phyloP scores from a whole-genome alignment of 495 filamentous ascomycete species.

The Usnea hakonensis region DNA sequence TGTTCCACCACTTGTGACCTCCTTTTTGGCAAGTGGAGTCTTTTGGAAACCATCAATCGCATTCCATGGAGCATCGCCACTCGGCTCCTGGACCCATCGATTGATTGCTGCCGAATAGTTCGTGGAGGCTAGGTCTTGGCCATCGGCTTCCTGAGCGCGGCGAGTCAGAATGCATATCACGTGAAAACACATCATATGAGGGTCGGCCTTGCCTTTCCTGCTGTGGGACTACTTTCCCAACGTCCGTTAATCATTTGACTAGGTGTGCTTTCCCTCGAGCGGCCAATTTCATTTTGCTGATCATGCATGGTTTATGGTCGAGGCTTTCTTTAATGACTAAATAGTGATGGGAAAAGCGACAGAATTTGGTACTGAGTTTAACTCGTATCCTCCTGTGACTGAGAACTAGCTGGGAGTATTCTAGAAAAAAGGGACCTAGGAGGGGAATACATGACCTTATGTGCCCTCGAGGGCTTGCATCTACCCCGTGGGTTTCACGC shows the following conservation, averaged over 20 bases:
- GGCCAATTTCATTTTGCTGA: background rate
- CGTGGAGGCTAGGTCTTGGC: no score
- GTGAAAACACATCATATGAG: background rate
- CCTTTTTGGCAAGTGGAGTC: background rate
- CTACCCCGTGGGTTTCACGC: background rate
- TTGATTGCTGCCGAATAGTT: background rate
- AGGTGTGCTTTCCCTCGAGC: background rate
- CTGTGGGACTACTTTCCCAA: background rate
- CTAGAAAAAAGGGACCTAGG: background rate
- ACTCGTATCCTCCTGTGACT: background rate
- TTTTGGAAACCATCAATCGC: background rate
- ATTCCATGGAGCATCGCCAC: background rate
- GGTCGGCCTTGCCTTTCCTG: background rate
- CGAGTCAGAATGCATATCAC: background rate
- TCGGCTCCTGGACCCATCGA: background rate
- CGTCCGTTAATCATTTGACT: background rate
- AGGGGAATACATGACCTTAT: background rate
- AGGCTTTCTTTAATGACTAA: background rate
- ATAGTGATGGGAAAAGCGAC: no score
- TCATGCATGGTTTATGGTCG: background rate
- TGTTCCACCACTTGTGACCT: background rate
- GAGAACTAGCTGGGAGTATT: background rate
- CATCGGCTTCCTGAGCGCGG: no score
- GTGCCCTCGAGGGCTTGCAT: background rate
- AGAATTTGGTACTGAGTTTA: background rate